Percentiles rank a stretch among this genome's conserved stretches.
These are phyloP conservation scores for Conticribra guillardii DNA, from an alignment of 108 stramenopile genomes.

Conservation along the genomic window DNA sequence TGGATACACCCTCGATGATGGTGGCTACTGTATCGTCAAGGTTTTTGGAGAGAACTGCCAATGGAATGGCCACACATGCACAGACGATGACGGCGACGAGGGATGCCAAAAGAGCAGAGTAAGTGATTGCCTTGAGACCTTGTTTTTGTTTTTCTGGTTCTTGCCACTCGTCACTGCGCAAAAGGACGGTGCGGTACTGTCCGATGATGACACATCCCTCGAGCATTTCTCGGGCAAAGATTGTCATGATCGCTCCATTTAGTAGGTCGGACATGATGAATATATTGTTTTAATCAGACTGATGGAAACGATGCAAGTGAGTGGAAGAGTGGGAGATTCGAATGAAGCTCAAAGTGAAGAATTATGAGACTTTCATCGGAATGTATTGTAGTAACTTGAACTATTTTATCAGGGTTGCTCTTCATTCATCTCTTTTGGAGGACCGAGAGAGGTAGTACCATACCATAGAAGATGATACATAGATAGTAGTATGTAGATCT, in stretches of 20 bases:
- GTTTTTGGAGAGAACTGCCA: conserved; percentile 62
- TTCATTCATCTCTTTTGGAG: too few relatives aligned
- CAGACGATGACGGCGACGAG: conserved; percentile 58
- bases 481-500: too few relatives aligned
- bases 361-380: too few relatives aligned
- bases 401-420: too few relatives aligned
- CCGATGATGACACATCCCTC: conserved; percentile 83
- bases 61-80: conserved; percentile 61
- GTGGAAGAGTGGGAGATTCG: too few relatives aligned
- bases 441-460: too few relatives aligned
- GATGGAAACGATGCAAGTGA: too few relatives aligned
- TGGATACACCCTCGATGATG: conserved; percentile 80
- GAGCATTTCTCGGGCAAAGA: conserved; percentile 80
- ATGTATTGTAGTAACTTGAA: too few relatives aligned
- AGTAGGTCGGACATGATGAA: conserved; percentile 35
- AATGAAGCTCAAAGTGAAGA: too few relatives aligned
- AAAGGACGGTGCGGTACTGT: conserved; percentile 71
- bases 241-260: conserved; percentile 59
- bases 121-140: conserved; percentile 60
- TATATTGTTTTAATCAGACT: background rate
- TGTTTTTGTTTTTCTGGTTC: conserved; percentile 54
- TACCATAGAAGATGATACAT: too few relatives aligned
- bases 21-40: conserved; percentile 55
- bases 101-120: conserved; percentile 63
- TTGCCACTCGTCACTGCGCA: conserved; percentile 49